These are phyloP conservation scores for Letharia columbiana DNA, from an alignment of 495 filamentous ascomycete species.

Conservation along the genomic window DNA sequence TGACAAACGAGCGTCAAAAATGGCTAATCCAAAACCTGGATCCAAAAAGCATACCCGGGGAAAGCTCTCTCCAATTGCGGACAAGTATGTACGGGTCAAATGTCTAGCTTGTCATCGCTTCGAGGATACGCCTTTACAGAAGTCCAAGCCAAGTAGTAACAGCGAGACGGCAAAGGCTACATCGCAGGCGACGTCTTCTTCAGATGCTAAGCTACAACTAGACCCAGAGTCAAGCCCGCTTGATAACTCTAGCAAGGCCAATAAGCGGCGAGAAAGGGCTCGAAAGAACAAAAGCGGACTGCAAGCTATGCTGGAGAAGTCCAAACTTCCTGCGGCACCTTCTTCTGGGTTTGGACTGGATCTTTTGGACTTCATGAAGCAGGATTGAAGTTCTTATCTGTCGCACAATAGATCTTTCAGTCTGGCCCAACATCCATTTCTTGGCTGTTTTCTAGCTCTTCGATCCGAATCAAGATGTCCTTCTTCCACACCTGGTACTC, in stretches of 20 bases:
- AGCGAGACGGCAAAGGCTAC: neutral
- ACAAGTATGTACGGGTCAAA: constrained; percentile 10
- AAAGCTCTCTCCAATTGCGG: neutral
- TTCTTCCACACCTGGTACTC: constrained; percentile 70
- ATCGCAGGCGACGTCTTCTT: neutral
- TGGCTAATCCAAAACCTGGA: neutral
- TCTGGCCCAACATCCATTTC: constrained; percentile 10
- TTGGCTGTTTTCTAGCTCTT: constrained; percentile 35
- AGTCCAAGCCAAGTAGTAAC: neutral
- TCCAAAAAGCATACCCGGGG: neutral
- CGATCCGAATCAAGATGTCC: constrained; percentile 49
- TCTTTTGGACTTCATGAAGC: constrained; percentile 52
- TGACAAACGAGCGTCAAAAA: neutral
- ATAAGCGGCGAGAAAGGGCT: constrained; percentile 51
- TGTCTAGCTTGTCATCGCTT: constrained; percentile 19
- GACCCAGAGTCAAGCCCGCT: neutral
- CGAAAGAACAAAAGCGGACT: constrained; percentile 47
- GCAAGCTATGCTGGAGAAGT: constrained; percentile 49
- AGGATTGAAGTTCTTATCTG: constrained; percentile 12
- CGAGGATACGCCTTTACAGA: constrained; percentile 7
- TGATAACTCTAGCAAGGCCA: constrained; percentile 31
- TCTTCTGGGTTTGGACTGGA: constrained; percentile 37
- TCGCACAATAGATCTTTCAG: neutral
- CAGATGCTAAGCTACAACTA: neutral
- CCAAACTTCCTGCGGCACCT: constrained; percentile 32